A percentile compares a stretch with the other conserved stretches of the same genome.
phyloP scores from a whole-genome alignment of 2,329 filamentous ascomycete genomes.

The Raffaelea ambrosiae region DNA sequence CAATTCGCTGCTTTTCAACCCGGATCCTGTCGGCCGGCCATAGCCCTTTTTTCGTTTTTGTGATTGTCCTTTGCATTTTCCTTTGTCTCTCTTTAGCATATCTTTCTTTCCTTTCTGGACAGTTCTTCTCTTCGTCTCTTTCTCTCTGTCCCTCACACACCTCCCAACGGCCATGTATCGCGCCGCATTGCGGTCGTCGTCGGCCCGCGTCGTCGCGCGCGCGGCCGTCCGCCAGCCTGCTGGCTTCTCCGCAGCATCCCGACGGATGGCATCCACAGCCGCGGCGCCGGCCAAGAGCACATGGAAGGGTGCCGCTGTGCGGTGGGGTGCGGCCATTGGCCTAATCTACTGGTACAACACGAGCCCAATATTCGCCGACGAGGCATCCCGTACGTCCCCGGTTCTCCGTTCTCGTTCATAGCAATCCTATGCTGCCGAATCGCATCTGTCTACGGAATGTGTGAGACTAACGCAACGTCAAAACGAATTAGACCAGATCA shows the following conservation, averaged over 20 bases:
- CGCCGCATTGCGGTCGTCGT: constrained; percentile 38
- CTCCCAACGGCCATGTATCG: constrained; percentile 39
- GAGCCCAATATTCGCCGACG: constrained; percentile 76
- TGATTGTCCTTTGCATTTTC: neutral
- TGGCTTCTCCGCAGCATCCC: constrained; percentile 28
- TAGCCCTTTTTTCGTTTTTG: neutral
- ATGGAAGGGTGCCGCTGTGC: constrained; percentile 68
- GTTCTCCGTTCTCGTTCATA: no score
- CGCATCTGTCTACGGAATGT: no score
- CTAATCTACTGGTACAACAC: constrained; percentile 94
- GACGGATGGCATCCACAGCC: constrained; percentile 46
- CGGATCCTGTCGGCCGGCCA: neutral
- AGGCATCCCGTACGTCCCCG: constrained; percentile 61
- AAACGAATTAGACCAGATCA: constrained; percentile 22
- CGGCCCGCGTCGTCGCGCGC: constrained; percentile 29
- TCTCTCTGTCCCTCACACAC: constrained; percentile 1
- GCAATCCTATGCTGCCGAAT: no score
- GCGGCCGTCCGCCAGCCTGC: constrained; percentile 28
- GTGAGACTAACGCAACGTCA: no score
- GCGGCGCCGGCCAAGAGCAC: constrained; percentile 57
- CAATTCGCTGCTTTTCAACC: neutral
- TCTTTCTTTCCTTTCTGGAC: constrained; percentile 10
- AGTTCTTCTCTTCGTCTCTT: constrained; percentile 1
- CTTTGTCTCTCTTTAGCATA: constrained; percentile 3
- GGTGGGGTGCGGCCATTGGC: constrained; percentile 68